These are phyloP conservation scores for Pseudopithomyces chartarum DNA, from an alignment of 2,329 filamentous ascomycete species.

Conservation along the genomic window DNA sequence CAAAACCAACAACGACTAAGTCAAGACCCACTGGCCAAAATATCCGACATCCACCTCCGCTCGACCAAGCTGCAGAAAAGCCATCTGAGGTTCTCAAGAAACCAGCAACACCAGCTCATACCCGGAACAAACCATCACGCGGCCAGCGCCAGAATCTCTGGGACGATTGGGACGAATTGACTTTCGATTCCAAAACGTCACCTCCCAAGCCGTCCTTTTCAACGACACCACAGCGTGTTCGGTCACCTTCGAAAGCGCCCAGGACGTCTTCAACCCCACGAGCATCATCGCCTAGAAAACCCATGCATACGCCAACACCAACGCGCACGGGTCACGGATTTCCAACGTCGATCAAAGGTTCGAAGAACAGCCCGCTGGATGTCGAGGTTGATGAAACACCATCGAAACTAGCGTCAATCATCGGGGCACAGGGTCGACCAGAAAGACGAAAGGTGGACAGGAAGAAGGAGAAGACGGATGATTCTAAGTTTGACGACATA, in stretches of 20 bases:
- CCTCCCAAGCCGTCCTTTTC: conserved; percentile 3
- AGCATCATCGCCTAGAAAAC: neutral
- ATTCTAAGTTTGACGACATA: conserved; percentile 44
- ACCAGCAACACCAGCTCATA: conserved; percentile 19
- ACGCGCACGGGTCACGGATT: neutral
- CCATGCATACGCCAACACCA: neutral
- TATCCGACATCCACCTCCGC: neutral
- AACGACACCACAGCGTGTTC: neutral
- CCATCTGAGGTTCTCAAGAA: conserved; percentile 21
- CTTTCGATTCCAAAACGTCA: conserved; percentile 7
- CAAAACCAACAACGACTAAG: conserved; percentile 6
- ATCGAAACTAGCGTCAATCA: conserved; percentile 12
- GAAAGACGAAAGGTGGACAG: conserved; percentile 37
- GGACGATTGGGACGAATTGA: conserved; percentile 33
- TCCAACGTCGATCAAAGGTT: conserved; percentile 8
- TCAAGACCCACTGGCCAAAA: neutral
- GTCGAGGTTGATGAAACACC: neutral
- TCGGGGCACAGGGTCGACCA: conserved; percentile 32
- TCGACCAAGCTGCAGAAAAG: neutral
- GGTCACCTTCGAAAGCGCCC: conserved; percentile 6
- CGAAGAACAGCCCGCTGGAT: conserved; percentile 11
- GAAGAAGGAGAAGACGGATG: conserved; percentile 31
- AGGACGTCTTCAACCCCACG: neutral
- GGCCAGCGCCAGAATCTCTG: conserved; percentile 25
- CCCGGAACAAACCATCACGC: conserved; percentile 16